Conservation (phyloP, 768 basidiomycete species). For the Candolleomyces eurysporus region DNA sequence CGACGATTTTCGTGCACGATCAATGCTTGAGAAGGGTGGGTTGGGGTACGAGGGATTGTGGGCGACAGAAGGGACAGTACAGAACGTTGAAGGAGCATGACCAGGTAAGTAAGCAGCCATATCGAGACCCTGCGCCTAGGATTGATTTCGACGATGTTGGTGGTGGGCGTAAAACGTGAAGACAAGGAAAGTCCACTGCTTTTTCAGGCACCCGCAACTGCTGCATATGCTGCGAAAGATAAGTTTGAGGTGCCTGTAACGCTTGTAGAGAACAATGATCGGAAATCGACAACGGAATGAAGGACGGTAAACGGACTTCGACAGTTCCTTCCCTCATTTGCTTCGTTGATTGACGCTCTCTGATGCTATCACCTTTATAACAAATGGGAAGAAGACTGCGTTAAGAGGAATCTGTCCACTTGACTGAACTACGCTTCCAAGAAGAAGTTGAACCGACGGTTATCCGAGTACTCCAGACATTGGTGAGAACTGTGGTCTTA, state of each 20-base stretch:
- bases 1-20: conserved; percentile 62
- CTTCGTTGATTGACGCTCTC: too few relatives aligned
- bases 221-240: conserved; percentile 1
- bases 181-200: background rate
- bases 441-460: background rate
- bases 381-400: too few relatives aligned
- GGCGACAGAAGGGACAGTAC: conserved; percentile 56
- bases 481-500: background rate
- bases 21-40: conserved; percentile 53
- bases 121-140: background rate
- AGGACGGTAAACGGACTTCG: too few relatives aligned
- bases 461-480: background rate
- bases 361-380: too few relatives aligned
- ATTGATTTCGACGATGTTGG: background rate
- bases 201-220: background rate
- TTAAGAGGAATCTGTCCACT: background rate
- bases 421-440: background rate
- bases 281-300: background rate
- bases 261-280: conserved; percentile 4
- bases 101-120: conserved; percentile 17
- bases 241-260: conserved; percentile 5
- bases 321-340: too few relatives aligned
- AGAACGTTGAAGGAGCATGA: conserved; percentile 53
- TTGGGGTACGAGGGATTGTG: conserved; percentile 59
- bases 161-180: background rate